Evolutionary conservation across 345 rosid genomes (phyloP), one percentile per base, ranked within the genome.

Genomic region (Salix koriyanagi): DNA sequence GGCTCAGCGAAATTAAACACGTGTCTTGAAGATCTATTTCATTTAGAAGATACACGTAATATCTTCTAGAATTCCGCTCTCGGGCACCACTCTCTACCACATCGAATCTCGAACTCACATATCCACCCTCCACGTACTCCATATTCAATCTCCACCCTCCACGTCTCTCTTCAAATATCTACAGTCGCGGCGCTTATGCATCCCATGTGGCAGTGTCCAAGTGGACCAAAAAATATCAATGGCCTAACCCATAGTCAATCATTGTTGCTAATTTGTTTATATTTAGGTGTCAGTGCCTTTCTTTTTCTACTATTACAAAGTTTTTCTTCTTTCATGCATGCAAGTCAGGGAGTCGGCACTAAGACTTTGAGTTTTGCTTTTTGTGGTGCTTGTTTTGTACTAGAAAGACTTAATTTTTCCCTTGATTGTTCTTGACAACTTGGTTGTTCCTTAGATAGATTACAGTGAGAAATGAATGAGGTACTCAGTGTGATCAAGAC

Each of bases 91-190:
- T 21, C 8, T 21, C 25, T 26, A 21, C 76, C 62, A 25, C 5
- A 67, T 19, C 36, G 46, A 81, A 84, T 79, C 83, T 44, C 30
- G 12, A 44, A 23, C 41, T 12, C 1, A 18, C 23, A 54, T 64
- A 80, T 86, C 85, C 54, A n/a, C 3, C 6, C 37, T 72, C 86
- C 90, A 85, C 91, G 87, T 87, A 83, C 67, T 32, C 23, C 28
- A 4, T 14, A 11, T 12, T 14, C 32, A 1, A 80, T 76, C 80
- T 61, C 56, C 4, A 21, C 75, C 80, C 77, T 81, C 83, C 83
- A 81, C 83, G 81, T 77, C 68, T 77, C 79, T 5, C 15, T 1
- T 0, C 1, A 56, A 2, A 56, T 70, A 78, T 72, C 75, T 8
- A 3, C 32, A 83, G 82, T 41, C 16, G 81, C 69, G 72, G 81